phyloP scores from a whole-genome alignment of 2,329 filamentous ascomycete genomes.

The Basipetospora sp. region DNA sequence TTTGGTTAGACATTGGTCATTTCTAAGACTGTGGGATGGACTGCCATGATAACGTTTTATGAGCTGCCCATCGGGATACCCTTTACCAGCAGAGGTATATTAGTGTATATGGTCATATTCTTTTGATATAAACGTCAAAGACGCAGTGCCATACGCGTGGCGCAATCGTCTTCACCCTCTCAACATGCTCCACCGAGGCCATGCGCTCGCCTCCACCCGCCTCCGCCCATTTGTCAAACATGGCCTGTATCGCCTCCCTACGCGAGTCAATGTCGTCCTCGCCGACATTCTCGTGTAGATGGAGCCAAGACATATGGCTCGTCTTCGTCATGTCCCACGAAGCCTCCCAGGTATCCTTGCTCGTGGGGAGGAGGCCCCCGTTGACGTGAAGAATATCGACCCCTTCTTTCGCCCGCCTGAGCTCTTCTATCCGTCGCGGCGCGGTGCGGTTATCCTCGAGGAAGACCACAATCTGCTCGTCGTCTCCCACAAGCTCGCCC shows the following conservation, averaged over 20 bases:
- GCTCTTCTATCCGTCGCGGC: conserved; percentile 22
- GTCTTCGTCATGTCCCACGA: conserved; percentile 30
- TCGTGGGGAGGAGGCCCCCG: conserved; percentile 46
- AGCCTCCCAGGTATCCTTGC: conserved; percentile 36
- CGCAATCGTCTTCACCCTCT: conserved; percentile 55
- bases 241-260: conserved; percentile 30
- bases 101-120: conserved; percentile 7
- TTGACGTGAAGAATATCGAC: conserved; percentile 43
- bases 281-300: conserved; percentile 53
- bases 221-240: conserved; percentile 26
- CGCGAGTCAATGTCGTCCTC: conserved; percentile 35
- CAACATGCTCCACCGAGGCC: conserved; percentile 37
- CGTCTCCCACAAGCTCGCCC: conserved; percentile 24
- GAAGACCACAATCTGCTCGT: conserved; percentile 50
- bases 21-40: no score
- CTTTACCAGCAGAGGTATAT: no score
- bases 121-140: conserved; percentile 43
- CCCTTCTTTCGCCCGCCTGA: conserved; percentile 14
- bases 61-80: no score
- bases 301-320: conserved; percentile 36
- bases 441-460: conserved; percentile 52
- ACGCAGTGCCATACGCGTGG: conserved; percentile 57
- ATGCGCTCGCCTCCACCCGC: conserved; percentile 10
- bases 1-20: no score
- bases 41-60: no score